Conservation (phyloP, 208 protist genomes). For the Crithidia mellificae region DNA sequence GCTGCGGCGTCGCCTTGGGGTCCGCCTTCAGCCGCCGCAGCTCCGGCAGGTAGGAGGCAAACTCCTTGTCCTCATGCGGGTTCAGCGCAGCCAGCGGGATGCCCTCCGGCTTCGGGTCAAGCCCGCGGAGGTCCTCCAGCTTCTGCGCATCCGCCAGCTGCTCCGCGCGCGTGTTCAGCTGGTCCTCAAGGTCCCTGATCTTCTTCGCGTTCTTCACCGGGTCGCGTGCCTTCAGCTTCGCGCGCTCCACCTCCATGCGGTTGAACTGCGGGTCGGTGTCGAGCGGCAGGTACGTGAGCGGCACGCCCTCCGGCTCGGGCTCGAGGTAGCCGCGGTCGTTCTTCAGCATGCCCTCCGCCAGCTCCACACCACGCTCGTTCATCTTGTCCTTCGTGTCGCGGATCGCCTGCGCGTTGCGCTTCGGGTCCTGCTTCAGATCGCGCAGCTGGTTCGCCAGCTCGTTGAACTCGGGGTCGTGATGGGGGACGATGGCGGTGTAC, state of each 20-base stretch:
- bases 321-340: slow-evolving; percentile 68
- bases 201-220: slow-evolving; percentile 50
- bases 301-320: slow-evolving; percentile 55
- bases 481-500: slow-evolving; percentile 51
- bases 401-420: slow-evolving; percentile 44
- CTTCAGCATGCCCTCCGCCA: slow-evolving; percentile 48
- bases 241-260: slow-evolving; percentile 67
- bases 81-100: slow-evolving; percentile 59
- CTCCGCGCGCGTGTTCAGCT: slow-evolving; percentile 64
- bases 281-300: slow-evolving; percentile 56
- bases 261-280: slow-evolving; percentile 68
- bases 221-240: slow-evolving; percentile 63
- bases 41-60: slow-evolving; percentile 42
- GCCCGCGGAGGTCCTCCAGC: slow-evolving; percentile 60
- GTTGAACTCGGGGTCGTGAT: slow-evolving; percentile 63
- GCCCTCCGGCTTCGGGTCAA: slow-evolving; percentile 58
- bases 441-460: slow-evolving; percentile 53
- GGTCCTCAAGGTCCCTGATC: slow-evolving; percentile 65
- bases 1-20: slow-evolving; percentile 31
- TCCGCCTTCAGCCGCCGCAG: slow-evolving; percentile 62
- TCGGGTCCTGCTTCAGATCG: slow-evolving; percentile 55
- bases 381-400: slow-evolving; percentile 45
- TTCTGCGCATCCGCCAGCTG: slow-evolving; percentile 71
- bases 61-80: slow-evolving; percentile 58
- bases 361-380: slow-evolving; percentile 56